These are phyloP conservation scores for Pachysolen tannophilus DNA, from an alignment of 805 yeast genomes.

Conservation along the genomic window DNA sequence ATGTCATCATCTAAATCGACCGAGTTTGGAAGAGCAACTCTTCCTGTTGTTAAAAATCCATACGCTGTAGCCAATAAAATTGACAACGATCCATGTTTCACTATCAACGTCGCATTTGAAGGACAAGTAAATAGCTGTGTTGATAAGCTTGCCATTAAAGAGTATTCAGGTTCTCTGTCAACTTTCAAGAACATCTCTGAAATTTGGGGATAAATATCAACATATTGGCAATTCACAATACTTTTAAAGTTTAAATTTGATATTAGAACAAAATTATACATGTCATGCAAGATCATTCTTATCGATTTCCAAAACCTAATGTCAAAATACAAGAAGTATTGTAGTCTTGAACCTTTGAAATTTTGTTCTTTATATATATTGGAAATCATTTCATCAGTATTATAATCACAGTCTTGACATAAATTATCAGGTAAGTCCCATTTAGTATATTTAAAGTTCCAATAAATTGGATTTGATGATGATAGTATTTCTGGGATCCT, in stretches of 20 bases:
- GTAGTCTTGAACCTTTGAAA: slow-evolving; percentile 46
- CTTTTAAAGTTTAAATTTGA: slow-evolving; percentile 49
- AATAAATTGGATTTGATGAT: slow-evolving; percentile 20
- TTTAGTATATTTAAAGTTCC: slow-evolving; percentile 29
- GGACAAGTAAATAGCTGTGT: slow-evolving; percentile 91
- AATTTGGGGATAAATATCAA: slow-evolving; percentile 71
- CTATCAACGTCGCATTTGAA: slow-evolving; percentile 57
- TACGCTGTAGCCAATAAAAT: slow-evolving; percentile 55
- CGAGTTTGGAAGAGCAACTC: slow-evolving; percentile 35
- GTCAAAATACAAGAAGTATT: slow-evolving; percentile 57
- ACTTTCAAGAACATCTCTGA: slow-evolving; percentile 60
- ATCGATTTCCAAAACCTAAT: slow-evolving; percentile 62
- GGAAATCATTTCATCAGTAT: slow-evolving; percentile 15
- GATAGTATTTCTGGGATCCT: slow-evolving; percentile 21
- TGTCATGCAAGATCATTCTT: slow-evolving; percentile 49
- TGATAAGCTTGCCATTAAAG: slow-evolving; percentile 64
- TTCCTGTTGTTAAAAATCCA: slow-evolving; percentile 51
- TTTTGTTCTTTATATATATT: slow-evolving; percentile 12
- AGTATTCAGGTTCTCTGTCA: slow-evolving; percentile 86
- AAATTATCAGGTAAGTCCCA: slow-evolving; percentile 41
- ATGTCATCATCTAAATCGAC: slow-evolving; percentile 29
- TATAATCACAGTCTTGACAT: slow-evolving; percentile 41
- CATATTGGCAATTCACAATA: slow-evolving; percentile 68
- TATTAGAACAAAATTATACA: slow-evolving; percentile 57
- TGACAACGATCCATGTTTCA: slow-evolving; percentile 56